Evolutionary conservation across 257 asterid genomes (phyloP).

Genomic region (Catharanthus roseus): DNA sequence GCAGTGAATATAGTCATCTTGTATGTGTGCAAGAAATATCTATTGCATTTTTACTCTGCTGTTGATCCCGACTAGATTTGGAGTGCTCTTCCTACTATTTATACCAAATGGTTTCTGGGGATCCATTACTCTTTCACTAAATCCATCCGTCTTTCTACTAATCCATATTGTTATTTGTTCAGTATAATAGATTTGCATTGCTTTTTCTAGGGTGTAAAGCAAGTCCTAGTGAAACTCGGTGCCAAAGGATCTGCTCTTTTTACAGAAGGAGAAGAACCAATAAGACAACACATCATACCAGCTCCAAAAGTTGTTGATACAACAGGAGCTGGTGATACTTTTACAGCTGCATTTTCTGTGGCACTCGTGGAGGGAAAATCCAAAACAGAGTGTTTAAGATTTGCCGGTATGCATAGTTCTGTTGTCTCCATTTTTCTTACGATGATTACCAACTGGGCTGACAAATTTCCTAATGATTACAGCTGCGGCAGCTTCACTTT

Average conservation of each 20-base stretch:
- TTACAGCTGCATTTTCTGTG: slow-evolving; percentile 92
- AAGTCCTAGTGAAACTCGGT: slow-evolving; percentile 92
- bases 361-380: slow-evolving; percentile 90
- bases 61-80: not conserved
- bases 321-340: slow-evolving; percentile 98
- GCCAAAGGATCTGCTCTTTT: slow-evolving; percentile 76
- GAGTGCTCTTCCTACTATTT: not conserved
- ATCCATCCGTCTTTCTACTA: not conserved
- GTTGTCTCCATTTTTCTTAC: not conserved
- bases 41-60: too few species aligned
- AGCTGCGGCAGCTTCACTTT: slow-evolving; percentile 97
- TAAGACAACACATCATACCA: slow-evolving; percentile 61
- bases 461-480: slow-evolving; percentile 22
- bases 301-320: slow-evolving; percentile 84
- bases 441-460: slow-evolving; percentile 7
- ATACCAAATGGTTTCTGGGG: not conserved
- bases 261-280: slow-evolving; percentile 70
- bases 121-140: not conserved
- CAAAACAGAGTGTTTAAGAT: slow-evolving; percentile 59
- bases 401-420: slow-evolving; percentile 56
- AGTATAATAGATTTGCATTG: not conserved
- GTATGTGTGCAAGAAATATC: too few species aligned
- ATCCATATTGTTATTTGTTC: not conserved
- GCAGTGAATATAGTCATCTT: too few species aligned
- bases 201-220: slow-evolving; percentile 71